Evolutionary conservation across 2,329 filamentous ascomycete species (phyloP).

Genomic region (Colletotrichum horii): DNA sequence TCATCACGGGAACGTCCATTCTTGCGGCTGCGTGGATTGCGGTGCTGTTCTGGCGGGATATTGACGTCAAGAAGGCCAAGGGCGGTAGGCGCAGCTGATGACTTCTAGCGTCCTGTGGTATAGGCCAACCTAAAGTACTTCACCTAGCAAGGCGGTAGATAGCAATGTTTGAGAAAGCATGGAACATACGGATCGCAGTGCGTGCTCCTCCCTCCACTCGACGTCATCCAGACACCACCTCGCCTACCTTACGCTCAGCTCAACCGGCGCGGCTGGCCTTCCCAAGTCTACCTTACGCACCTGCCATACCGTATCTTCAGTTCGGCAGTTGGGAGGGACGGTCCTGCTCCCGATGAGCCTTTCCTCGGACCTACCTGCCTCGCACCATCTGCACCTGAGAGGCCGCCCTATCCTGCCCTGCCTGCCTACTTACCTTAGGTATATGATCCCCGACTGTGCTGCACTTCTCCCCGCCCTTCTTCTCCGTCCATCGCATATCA

Average conservation of each 20-base stretch:
- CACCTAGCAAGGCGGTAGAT: too few species aligned
- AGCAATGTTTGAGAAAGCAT: too few species aligned
- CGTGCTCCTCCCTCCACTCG: too few species aligned
- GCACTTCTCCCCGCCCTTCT: neutral
- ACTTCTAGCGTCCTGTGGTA: neutral
- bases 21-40: constrained; percentile 30
- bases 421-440: accelerated
- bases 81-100: neutral
- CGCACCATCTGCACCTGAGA: neutral
- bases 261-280: too few species aligned
- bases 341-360: neutral
- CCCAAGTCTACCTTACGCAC: too few species aligned
- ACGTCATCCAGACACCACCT: too few species aligned
- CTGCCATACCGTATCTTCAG: neutral
- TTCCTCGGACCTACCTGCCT: neutral
- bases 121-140: too few species aligned
- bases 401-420: neutral
- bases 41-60: constrained; percentile 33
- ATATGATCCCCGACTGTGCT: neutral
- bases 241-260: too few species aligned
- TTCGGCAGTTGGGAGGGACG: neutral
- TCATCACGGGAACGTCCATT: constrained; percentile 35
- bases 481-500: neutral
- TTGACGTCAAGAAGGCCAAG: constrained; percentile 26
- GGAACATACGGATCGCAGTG: too few species aligned